Percentiles rank a stretch among this genome's conserved stretches.
Conservation (phyloP, 768 basidiomycete genomes). For the Termitomyces sp. region DNA sequence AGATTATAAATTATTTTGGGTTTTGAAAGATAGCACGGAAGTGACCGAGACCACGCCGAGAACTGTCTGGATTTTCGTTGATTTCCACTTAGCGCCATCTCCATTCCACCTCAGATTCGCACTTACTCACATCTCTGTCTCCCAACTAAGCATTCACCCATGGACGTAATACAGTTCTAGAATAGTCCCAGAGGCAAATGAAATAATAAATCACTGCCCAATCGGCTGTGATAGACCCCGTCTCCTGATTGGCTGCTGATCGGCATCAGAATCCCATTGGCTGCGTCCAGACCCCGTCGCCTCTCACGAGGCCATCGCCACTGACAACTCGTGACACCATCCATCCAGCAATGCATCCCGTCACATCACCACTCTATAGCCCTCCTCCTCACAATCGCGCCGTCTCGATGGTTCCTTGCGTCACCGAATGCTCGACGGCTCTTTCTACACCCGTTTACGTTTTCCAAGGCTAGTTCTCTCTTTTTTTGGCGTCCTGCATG, state of each 20-base stretch:
- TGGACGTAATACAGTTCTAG: background rate
- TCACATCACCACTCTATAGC: background rate
- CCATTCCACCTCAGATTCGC: background rate
- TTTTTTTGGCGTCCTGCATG: background rate
- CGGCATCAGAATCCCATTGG: background rate
- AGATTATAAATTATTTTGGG: constrained; percentile 9
- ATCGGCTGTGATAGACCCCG: background rate
- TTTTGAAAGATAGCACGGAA: constrained; percentile 5
- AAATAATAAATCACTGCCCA: background rate
- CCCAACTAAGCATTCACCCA: background rate
- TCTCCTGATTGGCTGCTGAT: background rate
- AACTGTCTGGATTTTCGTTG: background rate
- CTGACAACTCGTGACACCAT: background rate
- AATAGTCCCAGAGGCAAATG: background rate
- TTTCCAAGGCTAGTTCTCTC: background rate
- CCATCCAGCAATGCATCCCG: background rate
- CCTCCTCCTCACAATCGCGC: background rate
- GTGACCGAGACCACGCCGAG: constrained; percentile 11
- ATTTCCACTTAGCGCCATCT: background rate
- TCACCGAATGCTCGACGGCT: background rate
- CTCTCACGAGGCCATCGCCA: background rate
- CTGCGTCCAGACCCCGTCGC: background rate
- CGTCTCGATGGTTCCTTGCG: background rate
- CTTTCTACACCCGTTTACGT: background rate
- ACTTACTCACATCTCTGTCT: background rate